Percentiles rank a stretch among this genome's conserved stretches.
Conservation (phyloP, 352 stramenopile species). For the Phytopythium delawarense region DNA sequence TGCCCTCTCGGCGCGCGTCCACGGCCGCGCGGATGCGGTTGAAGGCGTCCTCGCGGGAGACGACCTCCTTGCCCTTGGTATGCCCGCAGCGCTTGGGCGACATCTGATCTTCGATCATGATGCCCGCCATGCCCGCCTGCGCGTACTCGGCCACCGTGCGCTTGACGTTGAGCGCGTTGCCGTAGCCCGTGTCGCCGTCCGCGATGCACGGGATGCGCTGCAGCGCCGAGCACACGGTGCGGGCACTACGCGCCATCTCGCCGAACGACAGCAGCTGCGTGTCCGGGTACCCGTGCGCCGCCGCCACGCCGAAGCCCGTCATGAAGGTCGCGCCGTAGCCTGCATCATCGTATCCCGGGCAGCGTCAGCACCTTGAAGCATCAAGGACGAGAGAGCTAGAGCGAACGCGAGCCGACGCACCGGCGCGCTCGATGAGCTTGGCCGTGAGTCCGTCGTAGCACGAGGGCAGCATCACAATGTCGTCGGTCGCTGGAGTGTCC, state of each 20-base stretch:
- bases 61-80: slow-evolving; percentile 88
- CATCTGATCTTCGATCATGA: slow-evolving; percentile 95
- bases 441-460: slow-evolving; percentile 91
- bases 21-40: slow-evolving; percentile 84
- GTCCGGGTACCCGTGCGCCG: slow-evolving; percentile 84
- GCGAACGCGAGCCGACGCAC: background rate
- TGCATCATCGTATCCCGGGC: background rate
- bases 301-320: slow-evolving; percentile 91
- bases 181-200: slow-evolving; percentile 91
- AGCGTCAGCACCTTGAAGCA: background rate
- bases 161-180: slow-evolving; percentile 93
- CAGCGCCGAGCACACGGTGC: slow-evolving; percentile 40
- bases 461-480: slow-evolving; percentile 82
- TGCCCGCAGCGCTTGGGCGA: slow-evolving; percentile 92
- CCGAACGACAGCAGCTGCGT: slow-evolving; percentile 77
- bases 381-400: background rate
- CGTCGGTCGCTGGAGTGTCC: slow-evolving; percentile 20
- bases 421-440: slow-evolving; percentile 80
- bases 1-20: slow-evolving; percentile 83
- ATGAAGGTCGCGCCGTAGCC: slow-evolving; percentile 91
- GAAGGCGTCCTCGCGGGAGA: slow-evolving; percentile 84
- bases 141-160: slow-evolving; percentile 89
- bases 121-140: slow-evolving; percentile 87
- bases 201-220: slow-evolving; percentile 60
- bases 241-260: slow-evolving; percentile 48